Evolutionary conservation across 768 basidiomycete genomes (phyloP).

Genomic region (Termitomyces sp.): DNA sequence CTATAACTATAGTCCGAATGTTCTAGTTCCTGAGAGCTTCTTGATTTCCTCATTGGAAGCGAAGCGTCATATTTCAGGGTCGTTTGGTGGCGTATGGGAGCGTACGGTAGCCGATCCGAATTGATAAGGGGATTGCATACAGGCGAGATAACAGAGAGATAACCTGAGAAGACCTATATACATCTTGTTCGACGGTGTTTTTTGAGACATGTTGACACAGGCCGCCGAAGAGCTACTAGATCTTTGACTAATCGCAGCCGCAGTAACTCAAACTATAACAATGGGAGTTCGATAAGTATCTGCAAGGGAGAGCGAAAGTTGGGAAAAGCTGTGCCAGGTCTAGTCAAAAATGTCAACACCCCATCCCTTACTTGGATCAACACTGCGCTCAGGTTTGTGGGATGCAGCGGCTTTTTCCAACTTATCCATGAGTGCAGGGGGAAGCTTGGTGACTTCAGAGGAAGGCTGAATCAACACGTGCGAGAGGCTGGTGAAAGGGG

Average conservation of each 20-base stretch:
- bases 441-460: slow-evolving; percentile 34
- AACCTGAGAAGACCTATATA: background rate
- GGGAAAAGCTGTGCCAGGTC: background rate
- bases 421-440: slow-evolving; percentile 39
- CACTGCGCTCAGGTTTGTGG: slow-evolving; percentile 53
- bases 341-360: slow-evolving; percentile 65
- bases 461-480: slow-evolving; percentile 27
- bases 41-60: background rate
- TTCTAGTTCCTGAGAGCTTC: slow-evolving; percentile 1
- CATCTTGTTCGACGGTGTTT: background rate
- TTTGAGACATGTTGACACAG: background rate
- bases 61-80: background rate
- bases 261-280: background rate
- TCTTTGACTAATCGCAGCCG: background rate
- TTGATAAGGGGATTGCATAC: background rate
- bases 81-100: background rate
- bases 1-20: background rate
- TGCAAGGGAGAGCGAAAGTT: too few species aligned
- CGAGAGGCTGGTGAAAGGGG: background rate
- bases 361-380: slow-evolving; percentile 63
- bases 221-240: background rate
- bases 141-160: background rate
- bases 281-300: background rate
- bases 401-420: slow-evolving; percentile 51
- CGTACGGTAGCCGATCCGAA: background rate